phyloP scores from a whole-genome alignment of 1,139 yeast genomes.

The Candida mesenterica region DNA sequence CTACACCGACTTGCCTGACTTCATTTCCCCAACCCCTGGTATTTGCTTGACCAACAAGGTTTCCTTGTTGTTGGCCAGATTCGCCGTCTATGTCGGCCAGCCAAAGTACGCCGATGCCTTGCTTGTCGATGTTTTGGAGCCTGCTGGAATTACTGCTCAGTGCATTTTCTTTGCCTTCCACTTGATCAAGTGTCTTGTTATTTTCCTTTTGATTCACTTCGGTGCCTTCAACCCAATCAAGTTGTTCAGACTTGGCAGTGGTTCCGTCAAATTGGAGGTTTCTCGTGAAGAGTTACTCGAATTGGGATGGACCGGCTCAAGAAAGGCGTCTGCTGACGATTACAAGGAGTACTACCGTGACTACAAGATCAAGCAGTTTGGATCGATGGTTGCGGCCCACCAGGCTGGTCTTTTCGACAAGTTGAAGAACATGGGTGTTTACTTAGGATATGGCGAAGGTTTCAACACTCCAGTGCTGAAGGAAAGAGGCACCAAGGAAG shows the following conservation, averaged over 20 bases:
- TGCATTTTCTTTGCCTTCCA: slow-evolving; percentile 71
- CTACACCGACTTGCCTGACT: slow-evolving; percentile 89
- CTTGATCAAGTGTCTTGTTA: slow-evolving; percentile 53
- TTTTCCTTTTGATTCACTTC: slow-evolving; percentile 57
- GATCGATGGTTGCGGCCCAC: slow-evolving; percentile 80
- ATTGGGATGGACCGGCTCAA: slow-evolving; percentile 93
- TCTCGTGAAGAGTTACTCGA: slow-evolving; percentile 56
- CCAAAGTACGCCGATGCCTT: slow-evolving; percentile 44
- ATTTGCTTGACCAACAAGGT: slow-evolving; percentile 71
- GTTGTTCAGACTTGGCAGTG: slow-evolving; percentile 25
- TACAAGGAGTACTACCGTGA: slow-evolving; percentile 73
- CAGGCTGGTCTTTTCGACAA: slow-evolving; percentile 65
- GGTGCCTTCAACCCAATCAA: slow-evolving; percentile 77
- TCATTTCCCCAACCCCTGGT: slow-evolving; percentile 89
- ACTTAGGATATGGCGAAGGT: slow-evolving; percentile 77
- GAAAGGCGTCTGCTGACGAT: slow-evolving; percentile 66
- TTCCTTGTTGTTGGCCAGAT: slow-evolving; percentile 33
- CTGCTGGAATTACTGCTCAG: slow-evolving; percentile 52
- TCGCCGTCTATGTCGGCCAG: slow-evolving; percentile 35
- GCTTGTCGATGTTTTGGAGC: slow-evolving; percentile 44
- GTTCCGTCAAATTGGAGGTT: slow-evolving; percentile 34
- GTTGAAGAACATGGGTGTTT: slow-evolving; percentile 60
- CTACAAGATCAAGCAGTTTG: slow-evolving; percentile 60
- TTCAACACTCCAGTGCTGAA: slow-evolving; percentile 57
- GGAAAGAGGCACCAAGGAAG: slow-evolving; percentile 24